These are phyloP conservation scores for Phyllosticta citribraziliensis DNA, from an alignment of 2,329 filamentous ascomycete species.

Conservation along the genomic window DNA sequence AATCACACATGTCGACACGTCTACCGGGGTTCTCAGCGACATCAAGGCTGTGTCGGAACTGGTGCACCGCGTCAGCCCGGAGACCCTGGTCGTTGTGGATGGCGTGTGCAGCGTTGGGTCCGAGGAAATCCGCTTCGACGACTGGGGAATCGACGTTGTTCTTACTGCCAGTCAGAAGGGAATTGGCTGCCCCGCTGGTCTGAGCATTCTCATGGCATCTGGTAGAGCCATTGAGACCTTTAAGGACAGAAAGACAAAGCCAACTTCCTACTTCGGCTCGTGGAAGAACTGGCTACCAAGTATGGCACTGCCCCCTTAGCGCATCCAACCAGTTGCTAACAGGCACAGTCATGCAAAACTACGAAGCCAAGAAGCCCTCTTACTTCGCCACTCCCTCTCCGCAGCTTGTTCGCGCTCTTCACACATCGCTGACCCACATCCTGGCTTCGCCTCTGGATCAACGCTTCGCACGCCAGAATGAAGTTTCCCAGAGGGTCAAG, in stretches of 20 bases:
- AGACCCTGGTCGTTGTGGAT: conserved; percentile 86
- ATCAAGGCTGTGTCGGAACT: conserved; percentile 74
- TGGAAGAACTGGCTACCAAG: conserved; percentile 96
- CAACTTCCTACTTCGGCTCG: conserved; percentile 85
- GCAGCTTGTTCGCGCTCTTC: conserved; percentile 83
- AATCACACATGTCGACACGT: conserved; percentile 95
- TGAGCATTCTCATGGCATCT: conserved; percentile 91
- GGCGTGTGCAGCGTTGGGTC: conserved; percentile 95
- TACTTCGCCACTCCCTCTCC: conserved; percentile 97
- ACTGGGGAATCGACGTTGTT: conserved; percentile 86
- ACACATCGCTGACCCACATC: conserved; percentile 82
- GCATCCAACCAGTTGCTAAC: conserved; percentile 15
- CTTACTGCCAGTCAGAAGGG: conserved; percentile 95
- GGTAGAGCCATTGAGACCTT: conserved; percentile 74
- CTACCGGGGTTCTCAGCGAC: conserved; percentile 89
- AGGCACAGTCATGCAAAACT: conserved; percentile 83
- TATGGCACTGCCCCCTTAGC: conserved; percentile 33
- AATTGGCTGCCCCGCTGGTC: conserved; percentile 86
- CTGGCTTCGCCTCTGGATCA: conserved; percentile 69
- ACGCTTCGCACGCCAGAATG: conserved; percentile 72
- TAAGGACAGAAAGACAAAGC: conserved; percentile 69
- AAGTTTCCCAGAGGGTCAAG: conserved; percentile 78
- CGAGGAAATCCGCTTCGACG: conserved; percentile 93
- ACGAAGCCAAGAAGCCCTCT: conserved; percentile 92
- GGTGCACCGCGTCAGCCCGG: conserved; percentile 76